Base-by-base conservation (phyloP, 2,329 filamentous ascomycete species). In the Beauveria pseudobassiana region DNA sequence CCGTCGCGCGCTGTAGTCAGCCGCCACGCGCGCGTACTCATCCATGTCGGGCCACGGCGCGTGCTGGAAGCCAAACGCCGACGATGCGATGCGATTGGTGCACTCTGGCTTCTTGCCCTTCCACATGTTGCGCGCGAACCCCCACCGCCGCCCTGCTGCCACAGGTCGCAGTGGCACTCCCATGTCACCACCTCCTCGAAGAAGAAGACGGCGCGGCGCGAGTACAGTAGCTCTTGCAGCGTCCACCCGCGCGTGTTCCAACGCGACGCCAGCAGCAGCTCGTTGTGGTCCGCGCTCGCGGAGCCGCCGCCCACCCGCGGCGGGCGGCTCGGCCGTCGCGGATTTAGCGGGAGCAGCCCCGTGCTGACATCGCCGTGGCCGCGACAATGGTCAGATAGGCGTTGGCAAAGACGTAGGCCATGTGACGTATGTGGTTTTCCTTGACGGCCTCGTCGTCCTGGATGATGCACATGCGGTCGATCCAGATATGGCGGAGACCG, bases 91-190 rank as follows among this genome's bases (percentile, higher is more conserved):
- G n/a, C 67, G 65, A 38, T 70, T 70, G 5, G 63, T 66, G 60
- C 76, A 78, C 14, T 69, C 69, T 40, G 71, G 68, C 8, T 69
- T 70, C 20, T 68, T 70, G 5, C 73, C 70, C 46, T 58, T 58
- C 43, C 30, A 40, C 20, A 48, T 26, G 45, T 20, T 16, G n/a
- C 55, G 45, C 55, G 43, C 55, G n/a, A 48, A 40, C 8, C 30
- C 24, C 56, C 34, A 46, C 26, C 28, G 42, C 46, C 24, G 60
- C 63, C 71, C 16, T 73, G 72, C 59, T 77, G 73, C 75, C 76
- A 78, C 4, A 73, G 66, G 40, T 77, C 73, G 68, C 77, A 79
- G 65, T 79, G 77, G 56, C 77, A 79, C 63, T 78, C 75, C 77
- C 77, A 79, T 1, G 76, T 76, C 14, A 78, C 70, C 9, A 70